Percentiles rank a stretch among this genome's conserved stretches.
Evolutionary conservation across 179 eudicot genomes (phyloP).

Genomic region (Monotropa hypopitys): DNA sequence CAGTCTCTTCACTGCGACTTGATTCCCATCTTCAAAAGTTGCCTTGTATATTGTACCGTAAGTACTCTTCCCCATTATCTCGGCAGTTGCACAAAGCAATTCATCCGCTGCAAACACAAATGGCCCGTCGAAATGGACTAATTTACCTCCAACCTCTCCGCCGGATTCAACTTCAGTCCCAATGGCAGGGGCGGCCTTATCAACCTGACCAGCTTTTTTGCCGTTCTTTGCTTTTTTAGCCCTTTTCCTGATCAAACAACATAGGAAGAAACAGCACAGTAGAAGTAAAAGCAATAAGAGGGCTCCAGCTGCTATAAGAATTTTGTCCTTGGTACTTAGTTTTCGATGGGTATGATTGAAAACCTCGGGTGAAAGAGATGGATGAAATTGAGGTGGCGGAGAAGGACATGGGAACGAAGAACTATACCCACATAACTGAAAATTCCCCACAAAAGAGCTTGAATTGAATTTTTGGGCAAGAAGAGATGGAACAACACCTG

Average conservation of each 20-base stretch:
- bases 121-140: slow-evolving; percentile 84
- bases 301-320: slow-evolving; percentile 59
- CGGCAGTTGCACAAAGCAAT: slow-evolving; percentile 77
- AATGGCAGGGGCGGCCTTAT: slow-evolving; percentile 20
- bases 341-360: slow-evolving; percentile 18
- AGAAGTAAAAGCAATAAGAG: slow-evolving; percentile 39
- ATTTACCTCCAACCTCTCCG: slow-evolving; percentile 62
- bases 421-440: slow-evolving; percentile 66
- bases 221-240: slow-evolving; percentile 20
- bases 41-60: slow-evolving; percentile 91
- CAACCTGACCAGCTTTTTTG: slow-evolving; percentile 13
- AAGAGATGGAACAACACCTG: slow-evolving; percentile 56
- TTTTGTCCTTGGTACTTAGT: slow-evolving; percentile 52
- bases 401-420: slow-evolving; percentile 42
- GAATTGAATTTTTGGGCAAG: slow-evolving; percentile 56
- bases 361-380: slow-evolving; percentile 14
- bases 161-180: slow-evolving; percentile 38
- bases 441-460: slow-evolving; percentile 63
- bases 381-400: slow-evolving; percentile 16
- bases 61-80: slow-evolving; percentile 80
- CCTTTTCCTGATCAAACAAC: slow-evolving; percentile 65
- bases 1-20: slow-evolving; percentile 81
- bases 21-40: slow-evolving; percentile 67
- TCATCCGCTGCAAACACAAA: slow-evolving; percentile 79
- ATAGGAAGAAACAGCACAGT: slow-evolving; percentile 53